These are phyloP conservation scores for Parvularia atlantis DNA, from an alignment of 78 protist genomes.

Conservation along the genomic window DNA sequence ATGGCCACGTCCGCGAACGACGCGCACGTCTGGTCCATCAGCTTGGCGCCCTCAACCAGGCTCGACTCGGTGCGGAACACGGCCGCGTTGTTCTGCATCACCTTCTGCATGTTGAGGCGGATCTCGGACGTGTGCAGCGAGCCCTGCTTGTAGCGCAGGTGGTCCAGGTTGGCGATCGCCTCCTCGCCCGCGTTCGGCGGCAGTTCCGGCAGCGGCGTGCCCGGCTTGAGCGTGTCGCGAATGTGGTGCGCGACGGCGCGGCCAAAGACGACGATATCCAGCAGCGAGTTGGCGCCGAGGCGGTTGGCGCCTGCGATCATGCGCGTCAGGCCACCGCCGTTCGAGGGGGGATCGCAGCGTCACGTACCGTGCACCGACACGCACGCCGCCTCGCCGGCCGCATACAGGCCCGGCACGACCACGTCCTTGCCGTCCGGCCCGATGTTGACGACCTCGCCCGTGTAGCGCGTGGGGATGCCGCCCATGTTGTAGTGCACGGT, in stretches of 20 bases:
- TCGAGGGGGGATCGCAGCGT: no score
- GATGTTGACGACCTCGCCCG: slow-evolving; percentile 70
- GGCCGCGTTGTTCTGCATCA: slow-evolving; percentile 82
- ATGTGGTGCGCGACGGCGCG: slow-evolving; percentile 81
- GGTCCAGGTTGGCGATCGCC: slow-evolving; percentile 78
- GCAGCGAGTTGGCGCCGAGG: slow-evolving; percentile 96
- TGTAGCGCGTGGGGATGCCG: slow-evolving; percentile 93
- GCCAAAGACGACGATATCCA: slow-evolving; percentile 98
- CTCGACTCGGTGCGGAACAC: slow-evolving; percentile 81
- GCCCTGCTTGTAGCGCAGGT: slow-evolving; percentile 72
- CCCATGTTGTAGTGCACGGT: slow-evolving; percentile 99
- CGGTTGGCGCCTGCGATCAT: no score
- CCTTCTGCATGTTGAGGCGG: slow-evolving; percentile 65
- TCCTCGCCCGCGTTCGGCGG: slow-evolving; percentile 67
- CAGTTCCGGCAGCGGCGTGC: slow-evolving; percentile 26
- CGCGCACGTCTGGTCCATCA: slow-evolving; percentile 48
- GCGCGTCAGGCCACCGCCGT: no score
- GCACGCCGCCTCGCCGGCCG: slow-evolving; percentile 96
- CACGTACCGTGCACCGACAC: slow-evolving; percentile 95
- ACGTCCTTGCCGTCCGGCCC: slow-evolving; percentile 23
- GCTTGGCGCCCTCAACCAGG: slow-evolving; percentile 62
- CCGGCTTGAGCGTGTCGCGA: slow-evolving; percentile 28
- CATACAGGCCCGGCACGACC: slow-evolving; percentile 74
- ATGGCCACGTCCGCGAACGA: slow-evolving; percentile 50
- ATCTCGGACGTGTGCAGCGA: slow-evolving; percentile 54